Percentiles rank a stretch among this genome's conserved stretches.
Evolutionary conservation across 106 monocot genomes (phyloP).

Genomic region (Alisma plantagoaquatica): DNA sequence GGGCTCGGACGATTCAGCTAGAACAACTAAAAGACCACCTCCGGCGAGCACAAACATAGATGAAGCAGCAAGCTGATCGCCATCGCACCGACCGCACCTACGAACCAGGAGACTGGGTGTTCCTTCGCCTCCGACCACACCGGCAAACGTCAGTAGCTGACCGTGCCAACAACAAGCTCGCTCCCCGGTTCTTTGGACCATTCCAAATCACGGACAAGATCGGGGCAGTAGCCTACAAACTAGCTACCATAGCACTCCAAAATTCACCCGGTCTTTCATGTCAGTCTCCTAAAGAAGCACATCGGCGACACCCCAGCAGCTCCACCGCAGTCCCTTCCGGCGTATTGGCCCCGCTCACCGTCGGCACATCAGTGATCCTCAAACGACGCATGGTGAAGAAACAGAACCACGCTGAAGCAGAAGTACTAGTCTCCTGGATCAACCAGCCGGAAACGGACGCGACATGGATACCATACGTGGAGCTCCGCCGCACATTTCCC

Average conservation of each 20-base stretch:
- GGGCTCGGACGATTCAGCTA: background rate
- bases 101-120: background rate
- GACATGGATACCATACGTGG: too few relatives aligned
- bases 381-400: too few relatives aligned
- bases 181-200: background rate
- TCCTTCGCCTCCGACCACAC: background rate
- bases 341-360: too few relatives aligned
- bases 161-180: background rate
- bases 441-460: too few relatives aligned
- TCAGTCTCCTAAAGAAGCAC: background rate
- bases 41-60: background rate
- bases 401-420: too few relatives aligned
- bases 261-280: background rate
- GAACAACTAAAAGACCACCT: background rate
- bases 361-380: too few relatives aligned
- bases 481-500: too few relatives aligned
- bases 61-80: background rate
- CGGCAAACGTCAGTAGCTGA: background rate
- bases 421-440: too few relatives aligned
- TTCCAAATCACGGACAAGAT: background rate
- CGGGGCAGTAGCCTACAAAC: background rate
- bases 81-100: background rate
- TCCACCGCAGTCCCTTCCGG: too few relatives aligned
- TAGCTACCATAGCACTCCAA: background rate
- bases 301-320: too few relatives aligned